Base-by-base conservation (phyloP, 1,284 basidiomycete genomes). In the Trichosporon sp. region DNA sequence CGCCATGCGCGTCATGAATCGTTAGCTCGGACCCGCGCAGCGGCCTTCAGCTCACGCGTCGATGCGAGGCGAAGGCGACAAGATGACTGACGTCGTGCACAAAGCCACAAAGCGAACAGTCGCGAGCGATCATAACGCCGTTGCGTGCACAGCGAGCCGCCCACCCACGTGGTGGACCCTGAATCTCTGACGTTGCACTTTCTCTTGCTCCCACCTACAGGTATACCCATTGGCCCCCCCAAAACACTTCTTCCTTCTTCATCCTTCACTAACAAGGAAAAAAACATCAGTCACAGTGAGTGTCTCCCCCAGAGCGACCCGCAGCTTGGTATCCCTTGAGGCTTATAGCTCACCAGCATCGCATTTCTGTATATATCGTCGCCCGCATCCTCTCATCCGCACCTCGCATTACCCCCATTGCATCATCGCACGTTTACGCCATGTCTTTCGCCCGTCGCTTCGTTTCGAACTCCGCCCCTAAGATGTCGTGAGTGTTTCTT, bases 361-460 rank as follows among this genome's bases (percentile, higher is more conserved):
- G 43, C 46, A 48, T 46, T 64, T 43, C 63, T 65, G 35, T 37
- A 65, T 19, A 37, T 40, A 37, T 11, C 32, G 5, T 16, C 65
- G 19, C 26, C 26, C 26, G 26, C 26, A n/a, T 19, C 26, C 1
- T n/a, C 26, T 16, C 46, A n/a, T 48, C 12, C 19, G 31, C 32
- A 35, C 40, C 64, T 26, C 35, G 35, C 67, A 40, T 46, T 48
- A 32, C n/a, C 40, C 32, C 61, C 37, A 40, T 46, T 16, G 14
- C 21, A 61, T 54, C 68, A 56, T 54, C 61, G n/a, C 48, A 26
- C 19, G 48, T 56, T 46, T 37, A 32, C 69, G 66, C 35, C 54
- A 83, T 83, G 82, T 81, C 82, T 40, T 82, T 79, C 70, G 77
- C 78, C 40, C 76, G 78, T 68, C 82, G 82, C 74, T 83, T 83